Conservation (phyloP, 164 flowering plant species). For the Macadamia tetraphylla region DNA sequence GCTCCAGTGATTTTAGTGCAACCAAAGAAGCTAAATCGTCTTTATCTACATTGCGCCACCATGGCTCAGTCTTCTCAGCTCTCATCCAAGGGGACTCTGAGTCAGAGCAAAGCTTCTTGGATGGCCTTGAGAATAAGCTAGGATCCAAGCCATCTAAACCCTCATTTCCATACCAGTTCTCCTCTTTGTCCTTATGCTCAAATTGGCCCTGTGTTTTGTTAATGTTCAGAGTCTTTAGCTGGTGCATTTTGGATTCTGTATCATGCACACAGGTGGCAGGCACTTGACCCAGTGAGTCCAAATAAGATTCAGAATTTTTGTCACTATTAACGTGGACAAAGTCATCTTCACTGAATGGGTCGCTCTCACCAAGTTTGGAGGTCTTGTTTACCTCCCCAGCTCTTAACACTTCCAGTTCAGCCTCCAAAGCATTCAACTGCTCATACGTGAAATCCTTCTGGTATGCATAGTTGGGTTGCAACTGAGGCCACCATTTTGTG, state of each 20-base stretch:
- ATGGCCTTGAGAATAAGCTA: slow-evolving; percentile 12
- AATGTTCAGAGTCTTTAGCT: slow-evolving; percentile 19
- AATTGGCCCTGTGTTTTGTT: slow-evolving; percentile 9
- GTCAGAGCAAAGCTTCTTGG: slow-evolving; percentile 25
- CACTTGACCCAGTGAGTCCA: slow-evolving; percentile 14
- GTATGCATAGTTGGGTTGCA: slow-evolving; percentile 30
- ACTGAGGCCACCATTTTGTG: slow-evolving; percentile 45
- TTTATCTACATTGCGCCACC: slow-evolving; percentile 51
- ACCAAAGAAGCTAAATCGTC: slow-evolving; percentile 46
- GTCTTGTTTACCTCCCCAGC: slow-evolving; percentile 10
- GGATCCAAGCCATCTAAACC: slow-evolving; percentile 25
- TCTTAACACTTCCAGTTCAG: slow-evolving; percentile 23
- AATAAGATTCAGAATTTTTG: slow-evolving; percentile 7
- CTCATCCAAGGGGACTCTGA: slow-evolving; percentile 30
- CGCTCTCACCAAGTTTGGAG: slow-evolving; percentile 12
- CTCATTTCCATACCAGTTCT: slow-evolving; percentile 18
- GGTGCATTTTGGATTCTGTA: slow-evolving; percentile 18
- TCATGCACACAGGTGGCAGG: slow-evolving; percentile 22
- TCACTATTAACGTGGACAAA: neutral
- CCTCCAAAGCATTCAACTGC: slow-evolving; percentile 30
- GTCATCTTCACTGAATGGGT: slow-evolving; percentile 10
- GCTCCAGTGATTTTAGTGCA: slow-evolving; percentile 37
- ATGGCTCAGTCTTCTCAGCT: slow-evolving; percentile 37
- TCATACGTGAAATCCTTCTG: slow-evolving; percentile 29
- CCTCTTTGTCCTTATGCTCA: slow-evolving; percentile 21